Evolutionary conservation across 2,329 filamentous ascomycete genomes (phyloP).

Genomic region (Pseudonectria buxi): DNA sequence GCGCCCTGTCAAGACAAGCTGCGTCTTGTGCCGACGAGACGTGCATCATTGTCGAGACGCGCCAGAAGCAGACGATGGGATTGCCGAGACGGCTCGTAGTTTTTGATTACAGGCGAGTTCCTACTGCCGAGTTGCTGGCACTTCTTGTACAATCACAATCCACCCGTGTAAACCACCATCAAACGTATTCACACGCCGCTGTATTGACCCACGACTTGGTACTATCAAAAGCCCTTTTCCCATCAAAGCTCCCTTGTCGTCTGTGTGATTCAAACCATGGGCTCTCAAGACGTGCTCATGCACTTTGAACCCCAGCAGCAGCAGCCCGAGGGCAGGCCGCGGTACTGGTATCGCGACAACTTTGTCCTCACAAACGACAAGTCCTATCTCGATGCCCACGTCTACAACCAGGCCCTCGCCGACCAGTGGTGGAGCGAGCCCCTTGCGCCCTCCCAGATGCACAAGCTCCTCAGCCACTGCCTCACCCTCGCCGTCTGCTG

Average conservation of each 20-base stretch:
- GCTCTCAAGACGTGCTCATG: slow-evolving; percentile 18
- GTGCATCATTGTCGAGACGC: slow-evolving; percentile 11
- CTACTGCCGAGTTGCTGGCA: too few species aligned
- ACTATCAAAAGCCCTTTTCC: too few species aligned
- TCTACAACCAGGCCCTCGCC: slow-evolving; percentile 48
- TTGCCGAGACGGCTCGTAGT: too few species aligned
- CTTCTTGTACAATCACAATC: too few species aligned
- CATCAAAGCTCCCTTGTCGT: not conserved
- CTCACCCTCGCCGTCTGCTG: slow-evolving; percentile 54
- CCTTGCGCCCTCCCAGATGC: slow-evolving; percentile 40
- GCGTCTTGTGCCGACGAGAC: slow-evolving; percentile 6
- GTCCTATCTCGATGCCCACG: slow-evolving; percentile 44
- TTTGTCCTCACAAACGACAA: slow-evolving; percentile 58
- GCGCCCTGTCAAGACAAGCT: slow-evolving; percentile 6
- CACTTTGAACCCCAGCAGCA: slow-evolving; percentile 8
- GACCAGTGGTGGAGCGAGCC: slow-evolving; percentile 56
- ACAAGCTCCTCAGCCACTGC: slow-evolving; percentile 49
- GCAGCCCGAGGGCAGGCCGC: slow-evolving; percentile 26
- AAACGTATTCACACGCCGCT: too few species aligned
- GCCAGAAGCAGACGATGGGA: too few species aligned
- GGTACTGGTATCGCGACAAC: slow-evolving; percentile 44
- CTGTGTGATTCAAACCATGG: slow-evolving; percentile 13
- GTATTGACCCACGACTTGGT: too few species aligned
- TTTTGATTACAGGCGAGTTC: too few species aligned
- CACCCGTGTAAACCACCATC: too few species aligned